Conservation (phyloP, 2,329 filamentous ascomycete species). For the Venturiaceae sp. region DNA sequence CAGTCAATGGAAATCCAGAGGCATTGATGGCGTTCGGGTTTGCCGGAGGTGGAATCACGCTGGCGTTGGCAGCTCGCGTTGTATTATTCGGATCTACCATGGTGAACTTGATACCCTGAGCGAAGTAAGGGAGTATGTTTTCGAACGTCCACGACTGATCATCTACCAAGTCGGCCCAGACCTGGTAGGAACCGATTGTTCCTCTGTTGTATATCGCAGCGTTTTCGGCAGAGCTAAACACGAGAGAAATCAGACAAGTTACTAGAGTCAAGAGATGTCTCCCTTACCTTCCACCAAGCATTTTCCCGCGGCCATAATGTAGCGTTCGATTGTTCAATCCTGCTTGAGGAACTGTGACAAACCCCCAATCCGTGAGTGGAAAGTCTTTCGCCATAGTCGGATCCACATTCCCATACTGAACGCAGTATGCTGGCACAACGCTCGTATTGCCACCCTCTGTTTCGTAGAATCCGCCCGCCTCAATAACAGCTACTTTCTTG, state of each 20-base stretch:
- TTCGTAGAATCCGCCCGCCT: conserved; percentile 2
- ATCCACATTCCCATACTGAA: not conserved
- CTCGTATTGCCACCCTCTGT: not conserved
- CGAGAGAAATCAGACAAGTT: too few relatives aligned
- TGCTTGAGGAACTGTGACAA: conserved; percentile 18
- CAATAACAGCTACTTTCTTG: conserved; percentile 2
- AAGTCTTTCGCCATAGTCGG: not conserved
- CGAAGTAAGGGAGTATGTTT: conserved; percentile 20
- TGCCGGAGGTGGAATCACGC: conserved; percentile 12
- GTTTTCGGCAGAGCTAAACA: conserved; percentile 6
- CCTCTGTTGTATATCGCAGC: conserved; percentile 5
- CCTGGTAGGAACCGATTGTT: conserved; percentile 1
- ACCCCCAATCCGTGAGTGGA: conserved; percentile 16
- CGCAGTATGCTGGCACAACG: not conserved
- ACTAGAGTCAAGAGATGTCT: too few relatives aligned
- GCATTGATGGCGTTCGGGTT: conserved; percentile 7
- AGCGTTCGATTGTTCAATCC: conserved; percentile 8
- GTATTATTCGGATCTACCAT: conserved; percentile 15
- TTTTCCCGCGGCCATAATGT: conserved; percentile 19
- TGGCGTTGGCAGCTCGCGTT: conserved; percentile 16
- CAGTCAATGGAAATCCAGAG: conserved; percentile 3
- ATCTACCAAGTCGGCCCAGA: conserved; percentile 20
- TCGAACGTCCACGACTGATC: conserved; percentile 22
- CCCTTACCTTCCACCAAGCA: conserved; percentile 13
- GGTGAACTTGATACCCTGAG: conserved; percentile 18